These are phyloP conservation scores for Amanita pallidorosea DNA, from an alignment of 768 basidiomycete species.

Conservation along the genomic window DNA sequence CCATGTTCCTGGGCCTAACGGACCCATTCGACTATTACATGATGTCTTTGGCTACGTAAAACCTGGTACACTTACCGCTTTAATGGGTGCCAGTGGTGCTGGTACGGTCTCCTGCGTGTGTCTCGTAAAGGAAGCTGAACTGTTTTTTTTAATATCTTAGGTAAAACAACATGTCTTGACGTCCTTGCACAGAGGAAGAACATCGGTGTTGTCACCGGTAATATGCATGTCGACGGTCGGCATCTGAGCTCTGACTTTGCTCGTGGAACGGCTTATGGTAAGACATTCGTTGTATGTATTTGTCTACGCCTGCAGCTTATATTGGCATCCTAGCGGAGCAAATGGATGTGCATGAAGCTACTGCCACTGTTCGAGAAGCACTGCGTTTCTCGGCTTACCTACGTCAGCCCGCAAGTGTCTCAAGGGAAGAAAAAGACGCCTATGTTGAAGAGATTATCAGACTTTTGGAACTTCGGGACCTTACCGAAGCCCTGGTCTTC, in stretches of 20 bases:
- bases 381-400: conserved; percentile 80
- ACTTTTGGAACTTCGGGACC: conserved; percentile 73
- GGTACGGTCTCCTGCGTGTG: conserved; percentile 23
- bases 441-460: conserved; percentile 82
- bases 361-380: conserved; percentile 76
- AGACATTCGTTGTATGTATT: conserved; percentile 16
- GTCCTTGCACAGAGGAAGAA: conserved; percentile 67
- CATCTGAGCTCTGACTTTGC: conserved; percentile 45
- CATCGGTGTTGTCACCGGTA: conserved; percentile 55
- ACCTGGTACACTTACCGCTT: conserved; percentile 79
- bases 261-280: conserved; percentile 70
- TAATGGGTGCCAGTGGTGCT: conserved; percentile 83
- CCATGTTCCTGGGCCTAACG: conserved; percentile 56
- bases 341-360: conserved; percentile 78
- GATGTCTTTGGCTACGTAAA: conserved; percentile 74
- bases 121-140: conserved; percentile 1
- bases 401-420: conserved; percentile 58
- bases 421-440: conserved; percentile 62
- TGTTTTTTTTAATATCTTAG: conserved; percentile 18
- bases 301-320: conserved; percentile 12
- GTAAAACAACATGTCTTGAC: conserved; percentile 68
- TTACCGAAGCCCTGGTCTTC: conserved; percentile 74
- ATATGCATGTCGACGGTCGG: conserved; percentile 55
- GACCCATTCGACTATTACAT: conserved; percentile 52
- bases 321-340: conserved; percentile 49